These are phyloP conservation scores for Picea abies DNA, from an alignment of 83 land plant genomes.

Conservation along the genomic window DNA sequence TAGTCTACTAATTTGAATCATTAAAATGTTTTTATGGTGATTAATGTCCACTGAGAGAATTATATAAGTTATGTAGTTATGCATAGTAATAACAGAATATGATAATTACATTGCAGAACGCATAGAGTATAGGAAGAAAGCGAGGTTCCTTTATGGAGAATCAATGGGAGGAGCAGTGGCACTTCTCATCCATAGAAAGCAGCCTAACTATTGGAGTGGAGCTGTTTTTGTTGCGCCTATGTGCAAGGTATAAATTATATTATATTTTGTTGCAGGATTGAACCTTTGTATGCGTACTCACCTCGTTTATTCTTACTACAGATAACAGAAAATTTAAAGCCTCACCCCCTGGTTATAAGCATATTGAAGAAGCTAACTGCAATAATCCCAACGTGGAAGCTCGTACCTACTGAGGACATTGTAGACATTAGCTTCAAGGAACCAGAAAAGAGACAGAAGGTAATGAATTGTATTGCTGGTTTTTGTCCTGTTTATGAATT, in stretches of 20 bases:
- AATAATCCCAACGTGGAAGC: constrained; percentile 76
- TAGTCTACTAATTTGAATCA: too few relatives aligned
- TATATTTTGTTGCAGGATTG: too few relatives aligned
- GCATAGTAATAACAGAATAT: too few relatives aligned
- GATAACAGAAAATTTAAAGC: constrained; percentile 83
- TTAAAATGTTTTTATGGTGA: too few relatives aligned
- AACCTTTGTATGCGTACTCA: too few relatives aligned
- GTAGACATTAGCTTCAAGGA: constrained; percentile 60
- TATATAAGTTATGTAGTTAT: too few relatives aligned
- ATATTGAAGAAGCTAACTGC: constrained; percentile 37
- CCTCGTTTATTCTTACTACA: constrained; percentile 13
- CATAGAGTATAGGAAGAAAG: constrained; percentile 30
- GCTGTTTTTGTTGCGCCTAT: constrained; percentile 48
- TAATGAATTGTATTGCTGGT: constrained; percentile 4
- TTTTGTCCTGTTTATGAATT: too few relatives aligned
- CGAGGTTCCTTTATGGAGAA: constrained; percentile 48
- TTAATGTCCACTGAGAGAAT: too few relatives aligned
- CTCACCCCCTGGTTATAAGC: constrained; percentile 50
- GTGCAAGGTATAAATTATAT: constrained; percentile 37
- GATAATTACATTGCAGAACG: background rate
- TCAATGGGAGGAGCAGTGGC: constrained; percentile 56
- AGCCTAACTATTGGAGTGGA: constrained; percentile 40
- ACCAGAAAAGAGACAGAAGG: constrained; percentile 60
- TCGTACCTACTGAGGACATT: constrained; percentile 62
- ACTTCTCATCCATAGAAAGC: constrained; percentile 30